Evolutionary conservation across 2,329 filamentous ascomycete genomes (phyloP).

Genomic region (Ophiostoma sp.): DNA sequence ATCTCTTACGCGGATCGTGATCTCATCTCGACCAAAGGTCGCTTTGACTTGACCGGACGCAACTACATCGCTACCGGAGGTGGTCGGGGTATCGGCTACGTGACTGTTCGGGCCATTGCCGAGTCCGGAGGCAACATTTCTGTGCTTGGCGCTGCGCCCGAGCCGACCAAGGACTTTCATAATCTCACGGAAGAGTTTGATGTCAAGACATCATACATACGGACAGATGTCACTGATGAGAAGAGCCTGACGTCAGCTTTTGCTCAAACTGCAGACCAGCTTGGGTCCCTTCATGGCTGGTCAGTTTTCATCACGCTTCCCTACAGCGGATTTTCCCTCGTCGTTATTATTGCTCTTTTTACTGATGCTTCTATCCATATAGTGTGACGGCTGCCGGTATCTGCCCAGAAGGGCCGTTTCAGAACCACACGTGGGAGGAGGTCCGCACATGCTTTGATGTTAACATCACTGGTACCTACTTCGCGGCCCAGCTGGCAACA

Average conservation of each 20-base stretch:
- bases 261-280: neutral
- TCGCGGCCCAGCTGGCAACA: neutral
- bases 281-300: neutral
- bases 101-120: neutral
- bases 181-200: neutral
- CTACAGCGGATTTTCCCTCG: no score
- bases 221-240: neutral
- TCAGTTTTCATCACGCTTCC: no score
- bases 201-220: neutral
- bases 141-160: neutral
- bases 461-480: neutral
- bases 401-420: neutral
- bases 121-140: neutral
- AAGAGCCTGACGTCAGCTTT: neutral
- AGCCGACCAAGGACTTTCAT: neutral
- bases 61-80: neutral
- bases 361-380: neutral
- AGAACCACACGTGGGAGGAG: neutral
- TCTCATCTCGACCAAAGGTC: neutral
- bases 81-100: neutral
- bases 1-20: neutral
- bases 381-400: neutral
- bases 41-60: neutral
- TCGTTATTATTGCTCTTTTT: no score
- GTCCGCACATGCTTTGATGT: neutral